Conservation (phyloP, 768 basidiomycete genomes). For the Suillus hirtellus region DNA sequence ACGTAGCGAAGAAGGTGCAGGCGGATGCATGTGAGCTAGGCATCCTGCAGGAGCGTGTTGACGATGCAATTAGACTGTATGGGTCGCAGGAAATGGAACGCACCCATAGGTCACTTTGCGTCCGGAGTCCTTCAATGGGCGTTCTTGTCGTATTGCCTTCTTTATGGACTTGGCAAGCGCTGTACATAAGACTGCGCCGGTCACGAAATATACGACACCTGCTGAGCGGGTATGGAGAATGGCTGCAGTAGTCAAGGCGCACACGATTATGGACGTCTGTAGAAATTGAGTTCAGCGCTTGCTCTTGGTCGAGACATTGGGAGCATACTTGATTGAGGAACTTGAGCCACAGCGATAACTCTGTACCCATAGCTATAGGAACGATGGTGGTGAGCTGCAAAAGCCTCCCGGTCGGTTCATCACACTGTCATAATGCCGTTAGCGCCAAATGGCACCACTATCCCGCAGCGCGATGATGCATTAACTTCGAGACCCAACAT, state of each 20-base stretch:
- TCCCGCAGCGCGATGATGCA: no score
- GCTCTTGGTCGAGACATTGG: not conserved
- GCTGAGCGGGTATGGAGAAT: conserved; percentile 64
- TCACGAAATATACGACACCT: conserved; percentile 59
- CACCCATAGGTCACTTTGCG: conserved; percentile 70
- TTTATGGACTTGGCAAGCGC: conserved; percentile 65
- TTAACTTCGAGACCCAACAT: no score
- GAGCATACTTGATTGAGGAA: conserved; percentile 34
- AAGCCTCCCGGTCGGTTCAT: no score
- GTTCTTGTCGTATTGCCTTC: conserved; percentile 58
- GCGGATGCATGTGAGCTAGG: conserved; percentile 79
- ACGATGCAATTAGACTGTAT: not conserved
- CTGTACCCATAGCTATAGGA: not conserved
- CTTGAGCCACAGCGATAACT: conserved; percentile 25
- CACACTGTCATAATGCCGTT: no score
- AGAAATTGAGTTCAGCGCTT: not conserved
- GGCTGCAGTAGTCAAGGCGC: conserved; percentile 45
- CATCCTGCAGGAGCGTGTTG: conserved; percentile 53
- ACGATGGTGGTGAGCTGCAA: no score
- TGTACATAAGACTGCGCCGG: conserved; percentile 57
- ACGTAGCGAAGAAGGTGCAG: conserved; percentile 65
- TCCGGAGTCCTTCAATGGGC: conserved; percentile 45
- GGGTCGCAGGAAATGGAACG: conserved; percentile 16
- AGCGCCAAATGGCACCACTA: no score
- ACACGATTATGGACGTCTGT: conserved; percentile 64